phyloP scores from a whole-genome alignment of 768 basidiomycete species.

The Pleurotus platypus region DNA sequence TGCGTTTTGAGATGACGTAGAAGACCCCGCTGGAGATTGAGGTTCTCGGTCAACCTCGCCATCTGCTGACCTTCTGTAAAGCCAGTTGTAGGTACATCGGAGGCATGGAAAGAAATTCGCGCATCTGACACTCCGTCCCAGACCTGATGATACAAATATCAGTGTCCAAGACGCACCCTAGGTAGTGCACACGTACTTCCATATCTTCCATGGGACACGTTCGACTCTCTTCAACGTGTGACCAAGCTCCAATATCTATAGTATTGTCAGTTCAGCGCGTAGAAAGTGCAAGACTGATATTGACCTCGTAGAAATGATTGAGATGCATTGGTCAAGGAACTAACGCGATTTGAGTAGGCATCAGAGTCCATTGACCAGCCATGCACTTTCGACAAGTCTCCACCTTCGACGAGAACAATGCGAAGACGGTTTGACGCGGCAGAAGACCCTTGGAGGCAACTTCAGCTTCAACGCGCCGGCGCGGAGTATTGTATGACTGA shows the following conservation, averaged over 20 bases:
- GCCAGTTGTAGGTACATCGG: conserved; percentile 33
- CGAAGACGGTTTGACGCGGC: conserved; percentile 48
- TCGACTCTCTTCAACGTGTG: conserved; percentile 60
- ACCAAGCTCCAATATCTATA: conserved; percentile 83
- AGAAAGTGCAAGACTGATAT: conserved; percentile 3
- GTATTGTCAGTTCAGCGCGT: conserved; percentile 4
- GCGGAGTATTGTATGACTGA: conserved; percentile 27
- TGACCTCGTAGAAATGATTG: conserved; percentile 63
- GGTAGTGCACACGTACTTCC: conserved; percentile 50
- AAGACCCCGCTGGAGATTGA: conserved; percentile 87
- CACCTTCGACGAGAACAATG: conserved; percentile 79
- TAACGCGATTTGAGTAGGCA: conserved; percentile 78
- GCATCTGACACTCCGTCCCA: conserved; percentile 92
- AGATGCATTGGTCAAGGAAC: conserved; percentile 79
- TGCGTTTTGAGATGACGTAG: conserved; percentile 55
- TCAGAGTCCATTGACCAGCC: conserved; percentile 58
- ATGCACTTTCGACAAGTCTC: conserved; percentile 64
- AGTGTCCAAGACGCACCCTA: conserved; percentile 1
- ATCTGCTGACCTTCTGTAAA: conserved; percentile 37
- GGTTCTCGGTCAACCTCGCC: conserved; percentile 87
- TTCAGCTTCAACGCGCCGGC: conserved; percentile 4
- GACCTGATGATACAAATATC: conserved; percentile 40
- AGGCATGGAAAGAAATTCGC: conserved; percentile 65
- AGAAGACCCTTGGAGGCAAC: conserved; percentile 44
- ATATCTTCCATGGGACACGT: conserved; percentile 79